Base-by-base conservation (phyloP, 1,139 yeast species). In the Candida anutae region DNA sequence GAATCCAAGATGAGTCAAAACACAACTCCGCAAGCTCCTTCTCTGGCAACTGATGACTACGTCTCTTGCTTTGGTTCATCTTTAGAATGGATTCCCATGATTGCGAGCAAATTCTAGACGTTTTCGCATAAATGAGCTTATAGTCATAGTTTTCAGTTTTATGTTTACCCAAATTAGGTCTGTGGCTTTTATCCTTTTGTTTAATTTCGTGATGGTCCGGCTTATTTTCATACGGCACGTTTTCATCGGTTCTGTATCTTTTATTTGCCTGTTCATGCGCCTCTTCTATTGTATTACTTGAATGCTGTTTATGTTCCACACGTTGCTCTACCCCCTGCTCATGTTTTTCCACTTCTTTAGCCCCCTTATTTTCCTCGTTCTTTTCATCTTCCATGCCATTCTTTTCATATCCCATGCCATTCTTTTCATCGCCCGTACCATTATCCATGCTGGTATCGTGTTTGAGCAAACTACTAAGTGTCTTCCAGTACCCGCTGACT, bases 401-500 rank as follows among this genome's bases (percentile, higher is more conserved):
- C 28, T 28, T 13, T 10, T 40, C 31, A 22, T 38, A 34, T 11
- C 35, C 34, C 1, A 43, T 37, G 10, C 35, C 26, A n/a, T 32
- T 28, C 19, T 42, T 40, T 26, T n/a, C 39, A 38, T 43, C 16
- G 38, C 41, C n/a, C 25, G 30, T 25, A 38, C 34, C 24, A 38
- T 24, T 39, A 32, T 23, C 18, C 23, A 13, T 29, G n/a, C 14
- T 28, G 9, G 40, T 39, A 13, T 50, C 50, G 30, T 59, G 55
- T 2, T 55, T 48, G 22, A 62, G 50, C 3, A 77, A 58, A 20
- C 62, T 64, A 15, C 69, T 67, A 6, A 79, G 61, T 3, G 85
- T 74, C 46, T 81, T 82, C 83, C 87, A 82, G 51, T 80, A 82
- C 24, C 87, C 94, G 41, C 87, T 77, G 3, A 84, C 85, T 0